Evolutionary conservation across 306 rosid species (phyloP).

Genomic region (Sicyos edulis): DNA sequence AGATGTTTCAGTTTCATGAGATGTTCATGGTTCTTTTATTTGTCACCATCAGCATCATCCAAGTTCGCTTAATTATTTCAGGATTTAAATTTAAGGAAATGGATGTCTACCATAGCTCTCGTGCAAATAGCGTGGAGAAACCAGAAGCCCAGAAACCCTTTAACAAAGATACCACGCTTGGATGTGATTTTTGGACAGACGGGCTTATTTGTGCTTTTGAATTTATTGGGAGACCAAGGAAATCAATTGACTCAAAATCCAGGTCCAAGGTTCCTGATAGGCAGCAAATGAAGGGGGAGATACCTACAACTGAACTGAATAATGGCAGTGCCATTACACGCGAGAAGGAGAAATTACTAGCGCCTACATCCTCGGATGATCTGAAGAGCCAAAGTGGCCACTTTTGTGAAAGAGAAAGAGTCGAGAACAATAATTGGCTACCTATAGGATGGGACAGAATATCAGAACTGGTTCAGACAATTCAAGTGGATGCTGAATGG

Average conservation of each 20-base stretch:
- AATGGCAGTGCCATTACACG: conserved; percentile 27
- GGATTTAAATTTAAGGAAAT: conserved; percentile 32
- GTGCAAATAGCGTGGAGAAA: conserved; percentile 30
- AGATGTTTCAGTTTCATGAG: neutral
- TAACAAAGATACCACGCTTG: conserved; percentile 40
- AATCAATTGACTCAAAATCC: conserved; percentile 29
- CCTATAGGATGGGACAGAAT: conserved; percentile 93
- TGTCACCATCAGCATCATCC: conserved; percentile 3
- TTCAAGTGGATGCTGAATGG: conserved; percentile 61
- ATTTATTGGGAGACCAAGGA: conserved; percentile 42
- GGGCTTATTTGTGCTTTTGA: conserved; percentile 94
- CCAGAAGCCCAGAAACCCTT: conserved; percentile 33
- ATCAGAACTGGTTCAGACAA: conserved; percentile 58
- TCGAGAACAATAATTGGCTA: conserved; percentile 55
- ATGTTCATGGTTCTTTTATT: neutral
- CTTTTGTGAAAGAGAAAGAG: conserved; percentile 28
- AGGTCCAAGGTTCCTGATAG: conserved; percentile 29
- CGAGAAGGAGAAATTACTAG: conserved; percentile 26
- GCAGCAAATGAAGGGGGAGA: conserved; percentile 28
- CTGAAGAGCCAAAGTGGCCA: conserved; percentile 29
- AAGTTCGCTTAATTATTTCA: too few species aligned
- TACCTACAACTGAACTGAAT: conserved; percentile 32
- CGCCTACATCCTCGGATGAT: conserved; percentile 29
- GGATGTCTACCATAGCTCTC: conserved; percentile 28
- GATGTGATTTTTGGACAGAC: conserved; percentile 67